Evolutionary conservation across 345 rosid species (phyloP).

Genomic region (Nephelium lappaceum): DNA sequence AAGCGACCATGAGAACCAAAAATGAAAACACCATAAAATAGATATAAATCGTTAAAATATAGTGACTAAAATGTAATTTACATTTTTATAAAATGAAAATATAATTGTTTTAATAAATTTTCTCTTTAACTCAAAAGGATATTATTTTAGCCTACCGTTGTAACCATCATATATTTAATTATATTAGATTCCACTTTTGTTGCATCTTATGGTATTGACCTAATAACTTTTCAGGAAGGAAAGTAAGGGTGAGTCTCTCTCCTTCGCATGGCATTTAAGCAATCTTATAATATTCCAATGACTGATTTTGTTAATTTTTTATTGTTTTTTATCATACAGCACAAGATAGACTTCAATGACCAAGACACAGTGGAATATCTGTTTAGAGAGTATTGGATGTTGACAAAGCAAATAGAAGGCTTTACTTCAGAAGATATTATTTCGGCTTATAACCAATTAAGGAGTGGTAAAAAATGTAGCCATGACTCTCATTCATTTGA

Average conservation of each 20-base stretch:
- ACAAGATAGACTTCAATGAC: constrained; percentile 42
- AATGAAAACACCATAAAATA: too few relatives aligned
- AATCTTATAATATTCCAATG: constrained; percentile 3
- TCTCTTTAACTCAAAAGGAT: too few relatives aligned
- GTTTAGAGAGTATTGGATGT: constrained; percentile 56
- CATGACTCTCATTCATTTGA: constrained; percentile 11
- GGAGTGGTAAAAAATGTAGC: constrained; percentile 14
- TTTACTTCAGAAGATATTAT: constrained; percentile 36
- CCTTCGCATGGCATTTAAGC: not conserved
- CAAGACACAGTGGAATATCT: constrained; percentile 36
- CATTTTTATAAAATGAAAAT: too few relatives aligned
- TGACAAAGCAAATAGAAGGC: constrained; percentile 36
- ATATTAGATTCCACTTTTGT: not conserved
- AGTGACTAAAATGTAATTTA: too few relatives aligned
- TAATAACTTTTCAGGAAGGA: not conserved
- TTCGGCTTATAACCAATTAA: constrained; percentile 31
- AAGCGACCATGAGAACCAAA: too few relatives aligned
- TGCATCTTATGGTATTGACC: not conserved
- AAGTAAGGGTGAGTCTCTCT: not conserved
- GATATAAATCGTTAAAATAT: too few relatives aligned
- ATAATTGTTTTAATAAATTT: too few relatives aligned
- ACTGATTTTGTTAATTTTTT: not conserved
- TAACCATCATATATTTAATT: not conserved
- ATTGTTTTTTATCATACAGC: constrained; percentile 27
- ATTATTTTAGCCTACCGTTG: too few relatives aligned